Base-by-base conservation (phyloP, 2,329 filamentous ascomycete species). In the Coniochaeta pulveracea region DNA sequence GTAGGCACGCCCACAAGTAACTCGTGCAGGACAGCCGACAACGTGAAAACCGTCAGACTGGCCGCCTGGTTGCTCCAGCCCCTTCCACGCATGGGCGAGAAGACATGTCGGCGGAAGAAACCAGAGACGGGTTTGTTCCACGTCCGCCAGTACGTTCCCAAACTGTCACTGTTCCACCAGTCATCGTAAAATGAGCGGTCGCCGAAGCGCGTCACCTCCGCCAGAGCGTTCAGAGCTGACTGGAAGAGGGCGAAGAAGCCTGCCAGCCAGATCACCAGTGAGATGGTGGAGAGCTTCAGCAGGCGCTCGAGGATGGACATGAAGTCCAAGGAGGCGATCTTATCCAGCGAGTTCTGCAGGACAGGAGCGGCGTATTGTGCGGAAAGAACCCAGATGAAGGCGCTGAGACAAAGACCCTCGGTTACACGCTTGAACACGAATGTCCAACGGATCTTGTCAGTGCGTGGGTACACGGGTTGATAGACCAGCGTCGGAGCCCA, bases 111-210 rank as follows among this genome's bases (percentile, higher is more conserved):
- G 49, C 85, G 88, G 78, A 98, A 96, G 57, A 94, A 98, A 37
- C 86, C 80, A 50, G 93, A 93, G 5, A 98, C 89, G 1, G 91
- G 91, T 54, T 93, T 93, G 61, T 98, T 98, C 91, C 91, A 98
- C 1, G 80, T 83, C 15, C 88, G 77, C 89, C 89, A 95, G 63
- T 98, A 98, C 4, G 71, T 72, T 21, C 88, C 84, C 6, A 96
- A 66, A 43, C 79, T 86, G 35, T 79, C 77, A 42, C 79, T 85
- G 51, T 98, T 98, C 91, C 91, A 98, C 91, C 91, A 98, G 50
- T 94, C 86, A 23, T 84, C 80, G 56, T 98, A 98, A 56, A 98
- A 98, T 34, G 88, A 82, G 19, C 91, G 75, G 54, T 98, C 91
- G 12, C 81, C 91, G 48, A 98, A 98, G 26, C 73, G 71, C 64